Conservation (phyloP, 352 stramenopile genomes). For the Phytophthora tubulina region DNA sequence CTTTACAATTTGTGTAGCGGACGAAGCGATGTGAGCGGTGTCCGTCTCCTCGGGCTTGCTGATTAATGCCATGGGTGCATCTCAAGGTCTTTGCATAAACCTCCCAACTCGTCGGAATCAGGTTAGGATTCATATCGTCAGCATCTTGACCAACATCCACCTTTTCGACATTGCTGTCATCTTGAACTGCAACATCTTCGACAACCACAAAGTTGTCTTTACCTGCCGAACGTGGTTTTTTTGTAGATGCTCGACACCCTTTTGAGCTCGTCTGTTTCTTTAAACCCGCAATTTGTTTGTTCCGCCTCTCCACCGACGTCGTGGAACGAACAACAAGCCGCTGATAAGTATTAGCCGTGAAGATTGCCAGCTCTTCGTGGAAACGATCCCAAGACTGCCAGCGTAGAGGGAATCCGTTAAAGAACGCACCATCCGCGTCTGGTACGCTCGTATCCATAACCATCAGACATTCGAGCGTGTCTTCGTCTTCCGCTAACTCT, state of each 20-base stretch:
- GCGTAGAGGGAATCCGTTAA: not conserved
- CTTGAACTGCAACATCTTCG: not conserved
- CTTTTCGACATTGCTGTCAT: not conserved
- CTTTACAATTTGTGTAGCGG: constrained; percentile 2
- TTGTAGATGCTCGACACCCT: not conserved
- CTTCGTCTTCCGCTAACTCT: constrained; percentile 2
- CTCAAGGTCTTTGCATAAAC: not conserved
- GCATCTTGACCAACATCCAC: not conserved
- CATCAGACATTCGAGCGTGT: not conserved
- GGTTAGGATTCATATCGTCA: not conserved
- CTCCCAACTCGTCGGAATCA: not conserved
- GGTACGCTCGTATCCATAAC: not conserved
- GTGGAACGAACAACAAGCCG: not conserved
- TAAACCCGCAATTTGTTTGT: not conserved
- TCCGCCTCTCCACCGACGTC: constrained; percentile 2
- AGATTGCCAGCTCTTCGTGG: constrained; percentile 5
- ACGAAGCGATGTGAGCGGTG: not conserved
- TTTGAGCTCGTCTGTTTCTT: not conserved
- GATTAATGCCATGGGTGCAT: constrained; percentile 9
- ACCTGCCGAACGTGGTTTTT: too few species aligned
- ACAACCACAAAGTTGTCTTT: too few species aligned
- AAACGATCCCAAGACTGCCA: constrained; percentile 9
- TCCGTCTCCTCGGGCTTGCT: not conserved
- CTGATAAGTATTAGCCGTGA: constrained; percentile 1
- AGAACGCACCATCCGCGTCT: not conserved